Conservation (phyloP, 1,284 basidiomycete species). For the Heterobasidion irregulare region DNA sequence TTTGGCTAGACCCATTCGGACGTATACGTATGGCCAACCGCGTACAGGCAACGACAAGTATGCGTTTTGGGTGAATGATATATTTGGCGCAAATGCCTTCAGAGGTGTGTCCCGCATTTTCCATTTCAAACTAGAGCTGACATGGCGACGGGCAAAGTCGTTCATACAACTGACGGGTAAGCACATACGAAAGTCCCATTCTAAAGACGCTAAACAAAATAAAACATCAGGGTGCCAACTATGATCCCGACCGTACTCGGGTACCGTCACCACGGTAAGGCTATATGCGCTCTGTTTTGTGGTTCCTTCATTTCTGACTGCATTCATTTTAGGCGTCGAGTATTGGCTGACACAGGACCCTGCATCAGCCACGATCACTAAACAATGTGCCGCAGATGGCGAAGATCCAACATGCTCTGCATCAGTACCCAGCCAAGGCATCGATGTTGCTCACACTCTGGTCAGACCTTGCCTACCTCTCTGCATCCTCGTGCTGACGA, state of each 20-base stretch:
- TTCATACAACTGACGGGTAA: conserved; percentile 20
- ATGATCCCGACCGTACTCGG: conserved; percentile 31
- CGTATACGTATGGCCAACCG: conserved; percentile 41
- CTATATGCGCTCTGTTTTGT: background rate
- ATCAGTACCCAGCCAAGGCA: conserved; percentile 17
- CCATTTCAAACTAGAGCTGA: background rate
- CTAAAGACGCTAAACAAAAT: background rate
- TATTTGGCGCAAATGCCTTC: conserved; percentile 28
- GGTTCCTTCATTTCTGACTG: background rate
- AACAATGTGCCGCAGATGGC: conserved; percentile 16
- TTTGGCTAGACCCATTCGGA: conserved; percentile 21
- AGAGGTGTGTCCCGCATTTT: conserved; percentile 14
- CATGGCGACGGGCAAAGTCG: conserved; percentile 9
- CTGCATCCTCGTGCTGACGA: background rate
- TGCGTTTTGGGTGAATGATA: conserved; percentile 31
- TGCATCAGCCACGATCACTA: conserved; percentile 13
- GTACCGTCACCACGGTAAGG: conserved; percentile 35
- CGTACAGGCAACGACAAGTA: conserved; percentile 36
- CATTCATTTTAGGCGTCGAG: conserved; percentile 24
- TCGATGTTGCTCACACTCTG: conserved; percentile 18
- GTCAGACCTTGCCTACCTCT: conserved; percentile 11
- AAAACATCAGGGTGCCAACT: conserved; percentile 31
- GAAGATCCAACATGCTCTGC: conserved; percentile 23
- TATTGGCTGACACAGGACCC: conserved; percentile 22
- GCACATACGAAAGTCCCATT: background rate